Base-by-base conservation (phyloP, 139 green algal genomes). In the Tetradesmus lagerheimii region DNA sequence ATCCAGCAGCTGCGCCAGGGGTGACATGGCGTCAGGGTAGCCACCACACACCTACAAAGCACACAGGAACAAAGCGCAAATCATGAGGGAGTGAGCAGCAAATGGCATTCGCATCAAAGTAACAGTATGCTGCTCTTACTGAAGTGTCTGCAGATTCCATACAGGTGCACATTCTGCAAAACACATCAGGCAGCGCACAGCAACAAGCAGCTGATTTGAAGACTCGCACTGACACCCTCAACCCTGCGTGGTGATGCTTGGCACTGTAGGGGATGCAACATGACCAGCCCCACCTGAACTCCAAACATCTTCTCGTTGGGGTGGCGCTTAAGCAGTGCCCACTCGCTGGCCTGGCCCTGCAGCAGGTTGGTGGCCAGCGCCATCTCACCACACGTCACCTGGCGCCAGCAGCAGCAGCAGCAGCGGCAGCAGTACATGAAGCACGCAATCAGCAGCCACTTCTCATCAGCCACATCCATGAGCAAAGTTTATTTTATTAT, bases 261-360 rank as follows among this genome's bases (percentile, higher is more conserved):
- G 25, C 27, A 75, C 57, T 31, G 57, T 23, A 71, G 23, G 20
- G 8, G 1, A 71, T 11, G 23, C 57, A n/a, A 29, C 53, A 0
- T 0, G 1, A n/a, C 9, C 31, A 47, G n/a, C 20, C 62, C 0
- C 83, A 97, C 94, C 94, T 99, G 98, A 53, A 99, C 97, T 0
- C 98, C 98, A 91, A 99, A 99, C 11, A 97, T 71, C 75, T 99
- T 95, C 91, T 99, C 98, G 35, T 81, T 92, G 43, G 95, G 94
- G 91, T 99, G 98, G 9, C 97, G 92, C 94, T 98, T 97, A 29
- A 99, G 85, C 90, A 99, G 95, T 39, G 98, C 98, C 98, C 98
- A 99, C 94, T 99, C 98, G 20, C 92, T 96, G 29, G 91, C 77
- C 88, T 99, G 95, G 0, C 97, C 97, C 93, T 97, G 93, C 53